Percentiles rank a stretch among this genome's conserved stretches.
Evolutionary conservation across 2,329 filamentous ascomycete species (phyloP).

Genomic region (Paracamarosporium sp.): DNA sequence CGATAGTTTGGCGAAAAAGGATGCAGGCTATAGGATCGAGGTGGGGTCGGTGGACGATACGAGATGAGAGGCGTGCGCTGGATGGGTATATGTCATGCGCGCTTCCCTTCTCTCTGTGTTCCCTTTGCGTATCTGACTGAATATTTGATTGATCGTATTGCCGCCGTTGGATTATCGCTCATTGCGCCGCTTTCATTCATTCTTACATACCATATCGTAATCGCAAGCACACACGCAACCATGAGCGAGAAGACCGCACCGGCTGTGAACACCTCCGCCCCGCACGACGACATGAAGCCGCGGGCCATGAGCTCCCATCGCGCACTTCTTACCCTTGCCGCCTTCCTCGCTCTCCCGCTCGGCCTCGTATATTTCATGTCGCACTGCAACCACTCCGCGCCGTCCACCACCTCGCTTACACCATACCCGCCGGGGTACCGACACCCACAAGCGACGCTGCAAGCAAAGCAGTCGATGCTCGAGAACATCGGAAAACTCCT

Average conservation of each 20-base stretch:
- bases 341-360: constrained; percentile 1
- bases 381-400: background rate
- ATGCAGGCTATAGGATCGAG: background rate
- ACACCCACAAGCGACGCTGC: background rate
- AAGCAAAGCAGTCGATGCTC: constrained; percentile 1
- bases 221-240: background rate
- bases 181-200: background rate
- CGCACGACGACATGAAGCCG: background rate
- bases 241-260: background rate
- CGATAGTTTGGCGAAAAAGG: background rate
- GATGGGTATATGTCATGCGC: background rate
- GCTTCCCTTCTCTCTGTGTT: background rate
- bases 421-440: background rate
- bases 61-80: background rate
- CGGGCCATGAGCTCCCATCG: background rate
- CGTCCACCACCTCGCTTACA: background rate
- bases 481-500: background rate
- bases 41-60: background rate
- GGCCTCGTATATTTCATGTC: constrained; percentile 2
- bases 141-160: background rate
- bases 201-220: background rate
- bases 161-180: background rate
- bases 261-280: background rate
- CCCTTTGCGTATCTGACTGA: background rate
- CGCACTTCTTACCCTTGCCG: background rate